Evolutionary conservation across 768 basidiomycete genomes (phyloP).

Genomic region (Tricholomella constricta): DNA sequence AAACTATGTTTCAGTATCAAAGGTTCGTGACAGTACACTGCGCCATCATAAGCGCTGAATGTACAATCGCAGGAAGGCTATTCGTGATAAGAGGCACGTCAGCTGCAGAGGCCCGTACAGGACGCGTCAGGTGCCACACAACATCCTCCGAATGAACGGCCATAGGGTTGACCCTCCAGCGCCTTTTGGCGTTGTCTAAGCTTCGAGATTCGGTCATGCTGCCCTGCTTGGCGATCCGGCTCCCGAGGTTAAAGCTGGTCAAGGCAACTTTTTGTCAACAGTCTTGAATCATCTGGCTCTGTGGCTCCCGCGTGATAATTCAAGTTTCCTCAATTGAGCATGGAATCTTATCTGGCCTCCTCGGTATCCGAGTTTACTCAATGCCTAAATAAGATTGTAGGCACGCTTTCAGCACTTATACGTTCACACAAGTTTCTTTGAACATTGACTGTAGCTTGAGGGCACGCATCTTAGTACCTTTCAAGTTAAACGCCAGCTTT

Average conservation of each 20-base stretch:
- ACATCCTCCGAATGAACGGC: not conserved
- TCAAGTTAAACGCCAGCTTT: not conserved
- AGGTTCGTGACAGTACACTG: not conserved
- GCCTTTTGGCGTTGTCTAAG: not conserved
- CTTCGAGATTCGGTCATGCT: not conserved
- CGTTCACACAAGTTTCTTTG: no score
- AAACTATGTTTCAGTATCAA: not conserved
- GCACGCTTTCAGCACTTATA: not conserved
- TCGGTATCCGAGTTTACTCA: not conserved
- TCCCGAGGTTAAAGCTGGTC: not conserved
- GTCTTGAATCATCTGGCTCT: not conserved
- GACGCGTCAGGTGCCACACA: not conserved
- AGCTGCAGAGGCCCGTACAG: not conserved
- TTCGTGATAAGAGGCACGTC: not conserved
- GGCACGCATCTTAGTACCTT: no score
- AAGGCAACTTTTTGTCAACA: conserved; percentile 1
- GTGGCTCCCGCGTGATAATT: not conserved
- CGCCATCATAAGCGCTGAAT: not conserved
- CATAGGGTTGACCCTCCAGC: not conserved
- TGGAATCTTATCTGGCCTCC: not conserved
- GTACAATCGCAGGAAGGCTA: not conserved
- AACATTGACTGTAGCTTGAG: no score
- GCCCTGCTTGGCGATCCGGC: not conserved
- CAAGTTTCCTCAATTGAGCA: not conserved
- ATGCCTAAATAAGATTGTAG: not conserved